Conservation (phyloP, 2,329 filamentous ascomycete species). For the Hypomyces perniciosus region DNA sequence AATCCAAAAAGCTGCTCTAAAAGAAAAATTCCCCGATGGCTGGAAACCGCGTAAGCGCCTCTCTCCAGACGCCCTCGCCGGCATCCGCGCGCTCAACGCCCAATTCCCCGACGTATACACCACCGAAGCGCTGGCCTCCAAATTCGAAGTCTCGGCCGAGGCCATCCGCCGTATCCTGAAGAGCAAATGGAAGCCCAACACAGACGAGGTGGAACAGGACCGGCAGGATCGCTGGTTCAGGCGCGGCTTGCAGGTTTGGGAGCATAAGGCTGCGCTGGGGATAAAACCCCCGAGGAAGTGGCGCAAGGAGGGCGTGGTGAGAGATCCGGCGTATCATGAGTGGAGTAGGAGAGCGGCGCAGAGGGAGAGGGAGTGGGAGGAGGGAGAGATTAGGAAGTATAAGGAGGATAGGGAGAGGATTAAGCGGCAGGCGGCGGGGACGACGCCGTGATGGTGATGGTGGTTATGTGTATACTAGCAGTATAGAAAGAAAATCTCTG, state of each 20-base stretch:
- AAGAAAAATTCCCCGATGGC: constrained; percentile 70
- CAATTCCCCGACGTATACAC: constrained; percentile 74
- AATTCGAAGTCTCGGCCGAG: constrained; percentile 84
- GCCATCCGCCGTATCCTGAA: constrained; percentile 81
- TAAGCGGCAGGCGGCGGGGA: constrained; percentile 3
- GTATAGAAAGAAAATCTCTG: too few species aligned
- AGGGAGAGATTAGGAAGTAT: constrained; percentile 23
- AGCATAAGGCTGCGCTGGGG: constrained; percentile 52
- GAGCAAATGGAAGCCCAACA: constrained; percentile 64
- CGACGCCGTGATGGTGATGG: neutral
- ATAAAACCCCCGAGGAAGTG: constrained; percentile 56
- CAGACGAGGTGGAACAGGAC: constrained; percentile 52
- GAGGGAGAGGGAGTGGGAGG: constrained; percentile 23
- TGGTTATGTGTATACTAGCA: neutral
- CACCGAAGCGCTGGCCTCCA: constrained; percentile 63
- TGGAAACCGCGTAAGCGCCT: constrained; percentile 83
- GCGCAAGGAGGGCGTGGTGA: constrained; percentile 48
- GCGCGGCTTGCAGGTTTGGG: constrained; percentile 55
- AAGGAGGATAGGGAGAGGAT: constrained; percentile 19
- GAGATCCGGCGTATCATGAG: constrained; percentile 38
- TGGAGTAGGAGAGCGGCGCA: constrained; percentile 24
- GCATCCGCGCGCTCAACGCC: constrained; percentile 74
- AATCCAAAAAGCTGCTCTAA: constrained; percentile 66
- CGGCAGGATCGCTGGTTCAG: constrained; percentile 57
- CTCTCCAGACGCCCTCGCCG: constrained; percentile 87